Base-by-base conservation (phyloP, 2,329 filamentous ascomycete species). In the Aspergillus jensenii region DNA sequence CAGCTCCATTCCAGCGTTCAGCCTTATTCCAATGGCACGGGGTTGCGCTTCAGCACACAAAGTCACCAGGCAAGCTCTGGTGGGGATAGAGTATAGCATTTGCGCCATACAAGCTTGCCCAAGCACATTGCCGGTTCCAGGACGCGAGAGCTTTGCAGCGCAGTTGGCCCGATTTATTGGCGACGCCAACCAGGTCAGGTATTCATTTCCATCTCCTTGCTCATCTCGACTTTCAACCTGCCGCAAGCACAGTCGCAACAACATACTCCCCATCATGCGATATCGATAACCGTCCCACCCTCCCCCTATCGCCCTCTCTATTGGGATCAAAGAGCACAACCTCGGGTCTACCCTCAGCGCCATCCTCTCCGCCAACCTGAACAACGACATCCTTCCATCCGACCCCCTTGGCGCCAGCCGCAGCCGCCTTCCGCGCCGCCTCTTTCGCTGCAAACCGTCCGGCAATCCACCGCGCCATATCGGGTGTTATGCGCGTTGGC, bases 221-320 rank as follows among this genome's bases (percentile, higher is more conserved):
- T 3, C 4, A 39, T 21, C 40, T n/a, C 5, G 11, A 19, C 14
- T 3, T 43, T 74, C 67, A 74, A 0, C 65, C 69, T 44, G 70
- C 68, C 37, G 74, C 75, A 55, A 79, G 61, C 54, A 78, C 76
- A 9, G 74, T 78, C 37, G 78, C 79, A 65, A 79, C 68, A 27
- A 91, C 91, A 75, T 92, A 96, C 7, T 91, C 88, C 2, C 85
- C 87, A 73, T 97, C 93, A 71, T 97, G 93, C 67, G 89, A 95
- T 66, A 97, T 96, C 59, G 89, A 93, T 45, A 96, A 71, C 67
- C 84, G 80, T 14, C 87, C 91, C 50, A 85, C 78, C 63, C 86
- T 65, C 49, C 63, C 67, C 41, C 51, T 59, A 9, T 57, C 61
- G 21, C 40, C 23, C 7, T 15, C 25, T 25, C 21, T 25, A 5